Evolutionary conservation across 2,329 filamentous ascomycete genomes (phyloP).

Genomic region (Didymella arachidicola): DNA sequence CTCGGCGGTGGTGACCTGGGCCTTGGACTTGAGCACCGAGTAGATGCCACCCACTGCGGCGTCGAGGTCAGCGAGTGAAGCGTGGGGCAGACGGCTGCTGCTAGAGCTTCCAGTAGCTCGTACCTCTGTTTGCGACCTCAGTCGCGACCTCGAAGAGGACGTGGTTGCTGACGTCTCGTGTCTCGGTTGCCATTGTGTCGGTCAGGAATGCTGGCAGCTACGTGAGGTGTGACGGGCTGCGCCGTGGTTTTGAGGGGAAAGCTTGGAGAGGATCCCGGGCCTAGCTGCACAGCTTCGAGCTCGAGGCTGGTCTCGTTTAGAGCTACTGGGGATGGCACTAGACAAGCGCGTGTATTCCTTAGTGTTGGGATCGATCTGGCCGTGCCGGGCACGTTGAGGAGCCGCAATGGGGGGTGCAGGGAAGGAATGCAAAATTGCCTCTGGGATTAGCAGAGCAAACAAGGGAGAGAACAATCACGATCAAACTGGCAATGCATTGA

Average conservation of each 20-base stretch:
- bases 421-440: slow-evolving; percentile 16
- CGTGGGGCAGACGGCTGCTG: slow-evolving; percentile 10
- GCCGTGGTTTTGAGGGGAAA: slow-evolving; percentile 22
- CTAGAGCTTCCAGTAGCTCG: slow-evolving; percentile 30
- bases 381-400: slow-evolving; percentile 28
- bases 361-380: slow-evolving; percentile 31
- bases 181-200: slow-evolving; percentile 39
- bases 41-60: slow-evolving; percentile 91
- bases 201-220: slow-evolving; percentile 13
- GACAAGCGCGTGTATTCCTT: slow-evolving; percentile 36
- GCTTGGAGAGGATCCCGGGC: slow-evolving; percentile 28
- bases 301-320: slow-evolving; percentile 25
- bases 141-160: slow-evolving; percentile 96
- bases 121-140: slow-evolving; percentile 95
- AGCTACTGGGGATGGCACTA: slow-evolving; percentile 42
- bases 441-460: slow-evolving; percentile 13
- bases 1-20: slow-evolving; percentile 94
- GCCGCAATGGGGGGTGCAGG: slow-evolving; percentile 25
- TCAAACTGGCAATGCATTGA: slow-evolving; percentile 15
- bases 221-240: slow-evolving; percentile 19
- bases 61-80: slow-evolving; percentile 24
- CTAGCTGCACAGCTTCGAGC: slow-evolving; percentile 21
- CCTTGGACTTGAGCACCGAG: slow-evolving; percentile 98
- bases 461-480: slow-evolving; percentile 7
- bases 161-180: slow-evolving; percentile 87